Evolutionary conservation across 352 stramenopile species (phyloP).

Genomic region (Phytophthora citricola): DNA sequence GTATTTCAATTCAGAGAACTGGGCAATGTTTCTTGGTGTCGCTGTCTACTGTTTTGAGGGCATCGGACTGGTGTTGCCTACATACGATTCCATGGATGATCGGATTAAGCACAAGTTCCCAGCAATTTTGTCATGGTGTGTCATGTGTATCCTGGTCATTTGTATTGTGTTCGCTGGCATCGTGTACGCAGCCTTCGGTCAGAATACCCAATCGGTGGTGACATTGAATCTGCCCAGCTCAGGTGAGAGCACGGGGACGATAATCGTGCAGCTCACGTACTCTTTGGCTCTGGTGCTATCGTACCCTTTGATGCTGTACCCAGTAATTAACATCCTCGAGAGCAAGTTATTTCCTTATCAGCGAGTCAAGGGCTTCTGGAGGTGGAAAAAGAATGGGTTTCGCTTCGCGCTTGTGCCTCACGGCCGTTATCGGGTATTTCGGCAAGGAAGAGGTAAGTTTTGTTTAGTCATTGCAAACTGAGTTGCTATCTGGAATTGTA

Average conservation of each 20-base stretch:
- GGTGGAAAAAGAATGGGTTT: conserved; percentile 69
- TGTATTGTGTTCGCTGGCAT: conserved; percentile 51
- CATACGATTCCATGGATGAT: conserved; percentile 63
- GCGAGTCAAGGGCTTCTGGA: conserved; percentile 58
- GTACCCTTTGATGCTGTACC: conserved; percentile 76
- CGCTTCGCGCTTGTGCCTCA: conserved; percentile 65
- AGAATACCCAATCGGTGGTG: conserved; percentile 58
- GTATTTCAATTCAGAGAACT: conserved; percentile 67
- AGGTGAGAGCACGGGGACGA: conserved; percentile 51
- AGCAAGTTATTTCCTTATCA: conserved; percentile 51
- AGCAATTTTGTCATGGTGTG: conserved; percentile 47
- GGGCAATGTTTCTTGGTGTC: conserved; percentile 65
- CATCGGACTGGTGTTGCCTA: conserved; percentile 63
- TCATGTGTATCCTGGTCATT: conserved; percentile 50
- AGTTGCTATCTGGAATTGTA: background rate
- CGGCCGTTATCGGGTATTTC: conserved; percentile 62
- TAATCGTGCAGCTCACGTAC: conserved; percentile 66
- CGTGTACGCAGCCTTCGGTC: conserved; percentile 55
- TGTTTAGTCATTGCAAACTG: background rate
- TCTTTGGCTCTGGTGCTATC: conserved; percentile 65
- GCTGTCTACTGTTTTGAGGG: conserved; percentile 73
- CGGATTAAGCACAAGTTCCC: conserved; percentile 62
- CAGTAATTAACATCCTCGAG: conserved; percentile 70
- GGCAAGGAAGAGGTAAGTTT: conserved; percentile 52
- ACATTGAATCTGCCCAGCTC: conserved; percentile 62